phyloP scores from a whole-genome alignment of 2,329 filamentous ascomycete genomes.

The Shiraia bambusicola region DNA sequence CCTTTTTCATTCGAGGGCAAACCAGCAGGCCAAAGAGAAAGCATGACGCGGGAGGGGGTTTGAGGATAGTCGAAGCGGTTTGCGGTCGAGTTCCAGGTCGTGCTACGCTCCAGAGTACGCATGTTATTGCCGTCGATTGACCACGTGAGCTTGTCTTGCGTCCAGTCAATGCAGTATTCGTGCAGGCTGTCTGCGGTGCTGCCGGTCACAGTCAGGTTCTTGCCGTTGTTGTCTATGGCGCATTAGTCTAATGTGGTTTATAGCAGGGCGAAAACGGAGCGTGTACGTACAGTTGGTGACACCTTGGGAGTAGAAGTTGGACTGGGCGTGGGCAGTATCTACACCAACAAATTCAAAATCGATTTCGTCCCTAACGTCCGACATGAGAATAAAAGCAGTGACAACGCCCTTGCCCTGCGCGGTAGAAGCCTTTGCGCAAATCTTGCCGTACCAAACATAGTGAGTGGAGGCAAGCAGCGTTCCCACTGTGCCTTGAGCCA shows the following conservation, averaged over 20 bases:
- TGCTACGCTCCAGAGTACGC: constrained; percentile 70
- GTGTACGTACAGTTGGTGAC: constrained; percentile 76
- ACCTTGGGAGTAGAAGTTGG: constrained; percentile 97
- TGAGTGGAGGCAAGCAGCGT: constrained; percentile 81
- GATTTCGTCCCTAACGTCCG: constrained; percentile 96
- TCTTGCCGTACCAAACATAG: constrained; percentile 97
- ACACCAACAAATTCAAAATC: constrained; percentile 93
- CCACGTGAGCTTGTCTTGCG: constrained; percentile 83
- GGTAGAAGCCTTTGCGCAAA: constrained; percentile 82
- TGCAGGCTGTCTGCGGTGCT: constrained; percentile 75
- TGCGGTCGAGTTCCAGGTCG: constrained; percentile 83
- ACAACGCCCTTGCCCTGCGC: constrained; percentile 85
- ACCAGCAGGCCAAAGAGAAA: constrained; percentile 96
- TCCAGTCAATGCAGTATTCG: constrained; percentile 92
- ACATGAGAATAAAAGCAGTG: constrained; percentile 94
- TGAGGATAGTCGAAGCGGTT: constrained; percentile 88
- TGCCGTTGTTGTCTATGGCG: constrained; percentile 68
- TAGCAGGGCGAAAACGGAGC: no score
- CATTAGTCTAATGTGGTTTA: constrained; percentile 14
- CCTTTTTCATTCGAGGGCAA: constrained; percentile 75
- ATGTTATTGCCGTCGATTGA: constrained; percentile 76
- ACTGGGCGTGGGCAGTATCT: constrained; percentile 76
- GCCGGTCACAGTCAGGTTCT: constrained; percentile 61
- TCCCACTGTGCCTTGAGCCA: constrained; percentile 81
- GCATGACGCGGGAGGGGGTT: constrained; percentile 84